These are phyloP conservation scores for Tylopilus intermedius DNA, from an alignment of 768 basidiomycete species.

Conservation along the genomic window DNA sequence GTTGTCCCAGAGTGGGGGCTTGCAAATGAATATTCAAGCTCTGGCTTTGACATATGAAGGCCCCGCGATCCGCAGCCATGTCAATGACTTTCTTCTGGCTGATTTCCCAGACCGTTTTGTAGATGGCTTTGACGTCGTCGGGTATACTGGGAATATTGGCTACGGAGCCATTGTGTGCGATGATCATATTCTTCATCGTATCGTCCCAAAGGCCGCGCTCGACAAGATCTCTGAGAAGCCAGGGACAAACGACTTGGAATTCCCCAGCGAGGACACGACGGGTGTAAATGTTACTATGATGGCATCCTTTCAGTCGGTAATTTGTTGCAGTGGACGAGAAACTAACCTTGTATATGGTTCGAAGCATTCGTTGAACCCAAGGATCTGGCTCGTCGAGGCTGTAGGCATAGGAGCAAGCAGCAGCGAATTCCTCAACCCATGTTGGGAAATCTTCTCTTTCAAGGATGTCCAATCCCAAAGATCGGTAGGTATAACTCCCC, in stretches of 20 bases:
- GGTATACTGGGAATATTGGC: slow-evolving; percentile 89
- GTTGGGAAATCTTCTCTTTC: slow-evolving; percentile 78
- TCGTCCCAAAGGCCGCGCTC: slow-evolving; percentile 95
- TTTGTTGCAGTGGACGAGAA: neutral
- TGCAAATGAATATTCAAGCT: slow-evolving; percentile 91
- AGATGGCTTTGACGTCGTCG: slow-evolving; percentile 90
- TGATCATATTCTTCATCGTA: slow-evolving; percentile 99
- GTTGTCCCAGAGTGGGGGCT: slow-evolving; percentile 82
- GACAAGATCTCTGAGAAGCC: slow-evolving; percentile 97
- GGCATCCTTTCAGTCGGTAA: slow-evolving; percentile 8
- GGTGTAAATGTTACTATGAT: slow-evolving; percentile 88
- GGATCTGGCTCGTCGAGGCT: slow-evolving; percentile 95
- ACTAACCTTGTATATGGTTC: slow-evolving; percentile 92
- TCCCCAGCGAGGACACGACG: slow-evolving; percentile 99
- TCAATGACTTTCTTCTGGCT: slow-evolving; percentile 98
- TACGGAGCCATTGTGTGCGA: slow-evolving; percentile 87
- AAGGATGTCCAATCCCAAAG: slow-evolving; percentile 93
- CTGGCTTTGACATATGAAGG: slow-evolving; percentile 96
- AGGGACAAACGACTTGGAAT: slow-evolving; percentile 99
- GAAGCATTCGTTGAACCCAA: slow-evolving; percentile 98
- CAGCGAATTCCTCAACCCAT: slow-evolving; percentile 86
- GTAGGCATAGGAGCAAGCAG: slow-evolving; percentile 98
- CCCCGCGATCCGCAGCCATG: slow-evolving; percentile 96
- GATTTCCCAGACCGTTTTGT: slow-evolving; percentile 99
- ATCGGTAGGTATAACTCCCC: slow-evolving; percentile 84